Base-by-base conservation (phyloP, 176 grass and related monocot species). In the Triticum dicoccoides region DNA sequence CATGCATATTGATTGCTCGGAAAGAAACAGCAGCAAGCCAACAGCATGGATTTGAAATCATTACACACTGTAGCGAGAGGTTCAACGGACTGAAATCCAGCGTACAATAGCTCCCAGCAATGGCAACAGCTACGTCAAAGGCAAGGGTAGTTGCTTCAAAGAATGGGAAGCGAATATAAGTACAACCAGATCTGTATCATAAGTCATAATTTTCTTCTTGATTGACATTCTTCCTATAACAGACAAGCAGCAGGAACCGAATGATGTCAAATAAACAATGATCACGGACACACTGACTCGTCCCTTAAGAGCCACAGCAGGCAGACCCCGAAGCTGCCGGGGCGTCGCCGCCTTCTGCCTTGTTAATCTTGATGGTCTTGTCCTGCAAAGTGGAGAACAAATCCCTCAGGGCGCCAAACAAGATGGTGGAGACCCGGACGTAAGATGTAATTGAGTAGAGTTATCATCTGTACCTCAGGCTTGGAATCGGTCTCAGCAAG, bases 321-420 rank as follows among this genome's bases (percentile, higher is more conserved):
- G 89, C 83, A n/a, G 95, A 98, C 84, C 84, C 30, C 23, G 79
- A 39, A 15, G 86, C 81, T 75, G 88, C 85, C 58, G 89, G 42
- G 81, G 80, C 25, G 0, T 91, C 91, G 0, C 42, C 51, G 35
- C 80, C 77, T 29, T 95, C 87, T 44, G 89, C 72, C 64, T 92
- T 89, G 85, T 93, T 95, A 78, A 98, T 95, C 86, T 95, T 98
- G 84, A 98, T 95, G 4, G 93, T 89, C 54, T 89, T 91, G 67
- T 95, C 93, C 96, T 98, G 80, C 82, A 90, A 32, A 49, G 39
- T 45, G 14, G 85, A 87, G 20, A 73, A 82, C 45, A 87, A 41
- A 52, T 12, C 37, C 49, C 11, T 85, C 34, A 91, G 82, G 85
- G 64, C 49, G 25, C 11, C 20, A 15, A 65, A 82, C 14, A 39